A percentile compares a stretch with the other conserved stretches of the same genome.
These are phyloP conservation scores for Panellus pusillus DNA, from an alignment of 768 basidiomycete genomes.

Conservation along the genomic window DNA sequence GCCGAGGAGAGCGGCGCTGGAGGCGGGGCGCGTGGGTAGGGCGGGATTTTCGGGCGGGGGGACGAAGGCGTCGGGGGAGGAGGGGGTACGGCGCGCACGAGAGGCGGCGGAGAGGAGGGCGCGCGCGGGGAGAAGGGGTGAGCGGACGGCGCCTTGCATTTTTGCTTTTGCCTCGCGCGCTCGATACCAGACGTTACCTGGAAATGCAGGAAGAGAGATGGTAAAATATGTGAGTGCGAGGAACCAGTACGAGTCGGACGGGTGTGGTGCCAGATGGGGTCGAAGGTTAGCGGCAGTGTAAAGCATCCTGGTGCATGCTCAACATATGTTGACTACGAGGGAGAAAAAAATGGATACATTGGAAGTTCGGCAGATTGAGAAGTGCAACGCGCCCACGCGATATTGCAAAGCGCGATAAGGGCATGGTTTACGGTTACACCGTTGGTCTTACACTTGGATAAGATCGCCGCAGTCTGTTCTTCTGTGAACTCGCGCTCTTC, in stretches of 20 bases:
- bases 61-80: constrained; percentile 19
- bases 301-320: constrained; percentile 45
- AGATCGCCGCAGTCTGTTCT: constrained; percentile 41
- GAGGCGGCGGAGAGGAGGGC: constrained; percentile 45
- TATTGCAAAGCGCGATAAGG: constrained; percentile 56
- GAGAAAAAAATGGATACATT: constrained; percentile 16
- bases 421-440: constrained; percentile 64
- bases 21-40: constrained; percentile 22
- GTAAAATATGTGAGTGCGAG: constrained; percentile 66
- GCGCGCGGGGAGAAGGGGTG: constrained; percentile 48
- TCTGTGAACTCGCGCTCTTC: constrained; percentile 30
- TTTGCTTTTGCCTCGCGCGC: constrained; percentile 55
- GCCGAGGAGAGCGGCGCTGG: constrained; percentile 45
- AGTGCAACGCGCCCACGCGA: constrained; percentile 49
- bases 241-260: constrained; percentile 55
- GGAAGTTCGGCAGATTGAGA: constrained; percentile 28
- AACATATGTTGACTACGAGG: not conserved
- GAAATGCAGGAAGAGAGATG: constrained; percentile 61
- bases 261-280: constrained; percentile 39
- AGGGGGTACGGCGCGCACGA: constrained; percentile 25
- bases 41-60: constrained; percentile 24
- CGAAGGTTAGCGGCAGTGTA: constrained; percentile 72
- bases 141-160: constrained; percentile 47
- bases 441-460: constrained; percentile 57
- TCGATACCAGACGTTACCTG: constrained; percentile 58